phyloP scores from a whole-genome alignment of 106 monocot species.

The Apostasia shenzhenica region DNA sequence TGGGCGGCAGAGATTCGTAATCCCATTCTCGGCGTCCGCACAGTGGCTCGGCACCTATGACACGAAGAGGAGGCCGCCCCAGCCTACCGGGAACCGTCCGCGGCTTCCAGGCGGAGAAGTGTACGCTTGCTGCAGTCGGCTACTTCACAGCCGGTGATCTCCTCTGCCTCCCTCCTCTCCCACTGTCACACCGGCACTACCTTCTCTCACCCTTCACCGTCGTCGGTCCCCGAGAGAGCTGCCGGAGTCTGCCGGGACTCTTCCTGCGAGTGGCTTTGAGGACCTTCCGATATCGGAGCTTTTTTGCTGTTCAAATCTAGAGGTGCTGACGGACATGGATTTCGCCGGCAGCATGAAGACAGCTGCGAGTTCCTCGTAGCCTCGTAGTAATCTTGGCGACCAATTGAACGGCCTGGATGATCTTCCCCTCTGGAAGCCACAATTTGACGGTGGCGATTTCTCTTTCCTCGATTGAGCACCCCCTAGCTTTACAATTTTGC shows the following conservation, averaged over 20 bases:
- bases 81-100: constrained; percentile 14
- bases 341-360: background rate
- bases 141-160: background rate
- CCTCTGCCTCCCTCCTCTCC: constrained; percentile 6
- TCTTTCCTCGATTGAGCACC: constrained; percentile 1
- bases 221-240: constrained; percentile 7
- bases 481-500: constrained; percentile 1
- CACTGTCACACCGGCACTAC: background rate
- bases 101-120: constrained; percentile 15
- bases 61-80: constrained; percentile 19
- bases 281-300: constrained; percentile 2
- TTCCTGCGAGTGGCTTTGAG: background rate
- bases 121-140: background rate
- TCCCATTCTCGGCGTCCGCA: constrained; percentile 18
- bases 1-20: constrained; percentile 80
- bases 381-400: constrained; percentile 18
- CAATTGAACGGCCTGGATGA: constrained; percentile 19
- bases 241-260: background rate
- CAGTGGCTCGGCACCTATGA: constrained; percentile 35
- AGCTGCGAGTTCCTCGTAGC: constrained; percentile 7
- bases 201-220: constrained; percentile 15
- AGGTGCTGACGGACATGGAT: constrained; percentile 1
- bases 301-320: constrained; percentile 11
- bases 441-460: constrained; percentile 19
- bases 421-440: constrained; percentile 11